Percentiles rank a stretch among this genome's conserved stretches.
Evolutionary conservation across 169 alveolate species (phyloP).

Genomic region (Eimeria acervulina): DNA sequence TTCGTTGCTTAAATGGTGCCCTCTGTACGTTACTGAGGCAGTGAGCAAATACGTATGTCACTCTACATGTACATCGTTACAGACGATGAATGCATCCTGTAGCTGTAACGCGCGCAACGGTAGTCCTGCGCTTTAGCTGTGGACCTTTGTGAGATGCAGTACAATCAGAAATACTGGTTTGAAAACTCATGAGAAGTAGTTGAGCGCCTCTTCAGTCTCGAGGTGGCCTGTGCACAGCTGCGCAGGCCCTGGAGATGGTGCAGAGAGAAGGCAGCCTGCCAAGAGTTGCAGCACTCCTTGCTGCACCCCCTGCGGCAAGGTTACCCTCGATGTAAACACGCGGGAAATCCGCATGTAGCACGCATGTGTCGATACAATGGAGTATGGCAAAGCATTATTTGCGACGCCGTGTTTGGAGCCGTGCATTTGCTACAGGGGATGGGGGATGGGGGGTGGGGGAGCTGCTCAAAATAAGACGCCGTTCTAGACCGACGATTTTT

Average conservation of each 20-base stretch:
- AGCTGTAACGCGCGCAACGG: neutral
- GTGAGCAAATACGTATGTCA: neutral
- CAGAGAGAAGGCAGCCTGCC: neutral
- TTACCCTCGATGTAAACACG: neutral
- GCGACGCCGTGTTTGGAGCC: neutral
- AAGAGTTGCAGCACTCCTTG: neutral
- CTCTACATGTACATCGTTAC: neutral
- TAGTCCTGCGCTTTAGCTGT: neutral
- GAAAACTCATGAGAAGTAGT: neutral
- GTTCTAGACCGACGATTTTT: too few species aligned
- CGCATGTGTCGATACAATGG: too few species aligned
- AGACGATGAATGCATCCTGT: too few species aligned
- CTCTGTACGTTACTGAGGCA: neutral
- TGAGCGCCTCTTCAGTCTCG: neutral
- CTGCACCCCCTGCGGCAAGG: neutral
- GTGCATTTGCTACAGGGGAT: neutral
- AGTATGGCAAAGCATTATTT: too few species aligned
- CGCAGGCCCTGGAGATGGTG: neutral
- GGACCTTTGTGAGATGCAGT: neutral
- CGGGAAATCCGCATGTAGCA: too few species aligned
- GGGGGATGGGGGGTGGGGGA: too few species aligned
- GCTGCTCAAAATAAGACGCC: too few species aligned
- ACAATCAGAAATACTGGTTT: neutral
- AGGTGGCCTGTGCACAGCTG: neutral
- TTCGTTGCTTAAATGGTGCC: neutral